These are phyloP conservation scores for Fusarium fujikuroi DNA, from an alignment of 2,329 filamentous ascomycete species.

Conservation along the genomic window DNA sequence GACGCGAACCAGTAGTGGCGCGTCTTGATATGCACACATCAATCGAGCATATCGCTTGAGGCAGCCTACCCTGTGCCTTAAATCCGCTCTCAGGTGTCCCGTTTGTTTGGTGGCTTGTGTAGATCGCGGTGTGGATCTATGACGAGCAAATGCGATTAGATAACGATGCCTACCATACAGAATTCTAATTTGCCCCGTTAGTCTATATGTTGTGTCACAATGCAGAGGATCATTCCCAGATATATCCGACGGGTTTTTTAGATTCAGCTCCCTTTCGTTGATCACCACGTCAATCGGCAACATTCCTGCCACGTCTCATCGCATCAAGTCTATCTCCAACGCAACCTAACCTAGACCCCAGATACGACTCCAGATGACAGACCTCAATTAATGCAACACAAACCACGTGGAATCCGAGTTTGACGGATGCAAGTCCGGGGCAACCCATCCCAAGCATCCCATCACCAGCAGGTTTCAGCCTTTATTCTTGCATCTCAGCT, in stretches of 20 bases:
- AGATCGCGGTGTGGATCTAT: fast-evolving
- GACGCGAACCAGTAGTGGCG: neutral
- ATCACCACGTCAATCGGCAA: neutral
- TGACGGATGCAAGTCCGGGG: neutral
- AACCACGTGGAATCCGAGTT: neutral
- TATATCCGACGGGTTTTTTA: neutral
- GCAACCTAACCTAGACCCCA: neutral
- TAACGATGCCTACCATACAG: too few relatives aligned
- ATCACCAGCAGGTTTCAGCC: neutral
- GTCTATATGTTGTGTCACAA: too few relatives aligned
- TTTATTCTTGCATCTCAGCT: neutral
- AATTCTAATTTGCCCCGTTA: too few relatives aligned
- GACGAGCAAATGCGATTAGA: too few relatives aligned
- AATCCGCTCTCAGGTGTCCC: fast-evolving
- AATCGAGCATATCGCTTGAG: fast-evolving
- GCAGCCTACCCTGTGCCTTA: fast-evolving
- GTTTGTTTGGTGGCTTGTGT: fast-evolving
- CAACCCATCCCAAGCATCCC: neutral
- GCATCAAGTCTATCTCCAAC: neutral
- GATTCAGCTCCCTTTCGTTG: too few relatives aligned
- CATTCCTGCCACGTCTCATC: fast-evolving
- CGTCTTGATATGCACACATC: fast-evolving
- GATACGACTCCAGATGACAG: neutral
- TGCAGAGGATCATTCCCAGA: fast-evolving
- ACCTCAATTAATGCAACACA: neutral